These are phyloP conservation scores for Penicillium sp. DNA, from an alignment of 2,329 filamentous ascomycete species.

Conservation along the genomic window DNA sequence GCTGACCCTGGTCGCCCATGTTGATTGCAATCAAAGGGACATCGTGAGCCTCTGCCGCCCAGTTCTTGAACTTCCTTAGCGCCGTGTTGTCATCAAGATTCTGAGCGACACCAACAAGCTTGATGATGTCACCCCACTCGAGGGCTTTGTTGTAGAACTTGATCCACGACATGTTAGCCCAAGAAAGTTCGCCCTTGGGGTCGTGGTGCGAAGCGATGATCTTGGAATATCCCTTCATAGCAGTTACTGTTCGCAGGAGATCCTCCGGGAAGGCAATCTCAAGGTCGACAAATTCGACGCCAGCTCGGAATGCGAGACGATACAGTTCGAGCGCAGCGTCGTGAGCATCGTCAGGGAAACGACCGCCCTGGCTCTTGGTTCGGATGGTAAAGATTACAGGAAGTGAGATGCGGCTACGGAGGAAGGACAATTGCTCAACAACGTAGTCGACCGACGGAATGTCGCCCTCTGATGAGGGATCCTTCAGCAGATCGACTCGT, in stretches of 20 bases:
- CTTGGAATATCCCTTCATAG: slow-evolving; percentile 72
- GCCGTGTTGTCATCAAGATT: slow-evolving; percentile 84
- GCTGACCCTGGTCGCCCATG: slow-evolving; percentile 86
- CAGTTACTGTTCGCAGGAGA: slow-evolving; percentile 71
- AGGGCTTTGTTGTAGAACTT: slow-evolving; percentile 87
- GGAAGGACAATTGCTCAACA: slow-evolving; percentile 76
- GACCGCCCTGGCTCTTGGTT: slow-evolving; percentile 83
- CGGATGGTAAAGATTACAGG: slow-evolving; percentile 93
- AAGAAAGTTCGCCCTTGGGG: slow-evolving; percentile 75
- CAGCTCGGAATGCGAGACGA: slow-evolving; percentile 76
- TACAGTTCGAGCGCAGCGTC: slow-evolving; percentile 78
- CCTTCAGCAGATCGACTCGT: slow-evolving; percentile 85
- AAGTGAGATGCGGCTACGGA: slow-evolving; percentile 72
- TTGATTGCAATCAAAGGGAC: slow-evolving; percentile 94
- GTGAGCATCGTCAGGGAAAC: slow-evolving; percentile 77
- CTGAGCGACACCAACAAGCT: slow-evolving; percentile 83
- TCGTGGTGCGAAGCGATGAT: slow-evolving; percentile 98
- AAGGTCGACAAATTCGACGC: slow-evolving; percentile 89
- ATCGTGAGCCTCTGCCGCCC: slow-evolving; percentile 73
- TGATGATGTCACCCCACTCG: slow-evolving; percentile 90
- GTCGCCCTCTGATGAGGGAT: slow-evolving; percentile 63
- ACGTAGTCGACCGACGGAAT: slow-evolving; percentile 75
- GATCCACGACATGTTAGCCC: slow-evolving; percentile 93
- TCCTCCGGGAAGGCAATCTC: slow-evolving; percentile 84
- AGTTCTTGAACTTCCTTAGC: slow-evolving; percentile 78